Evolutionary conservation across 306 rosid genomes (phyloP).

Genomic region (barrel medic (Medicago truncatula)): MtrunA17r5.0-ANR NC_053048.1:37091001-37091500

Average conservation of each 20-base stretch:
- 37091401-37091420: background rate
- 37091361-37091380: slow-evolving; percentile 36
- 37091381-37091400: slow-evolving; percentile 27
- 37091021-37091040: slow-evolving; percentile 86
- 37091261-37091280: slow-evolving; percentile 74
- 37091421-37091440: slow-evolving; percentile 27
- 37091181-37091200: slow-evolving; percentile 91
- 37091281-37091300: slow-evolving; percentile 32
- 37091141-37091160: slow-evolving; percentile 85
- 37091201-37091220: slow-evolving; percentile 96
- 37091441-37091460: slow-evolving; percentile 14
- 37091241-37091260: slow-evolving; percentile 92
- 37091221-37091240: slow-evolving; percentile 95
- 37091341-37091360: slow-evolving; percentile 24
- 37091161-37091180: slow-evolving; percentile 85
- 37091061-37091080: slow-evolving; percentile 88
- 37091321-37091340: slow-evolving; percentile 33
- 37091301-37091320: slow-evolving; percentile 32
- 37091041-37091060: slow-evolving; percentile 98
- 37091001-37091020: slow-evolving; percentile 94
- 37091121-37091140: slow-evolving; percentile 91
- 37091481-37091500: slow-evolving; percentile 38
- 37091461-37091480: slow-evolving; percentile 31
- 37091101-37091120: slow-evolving; percentile 85
- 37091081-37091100: slow-evolving; percentile 93